phyloP scores from a whole-genome alignment of 2,329 filamentous ascomycete species.

The Fusarium bactridioides region DNA sequence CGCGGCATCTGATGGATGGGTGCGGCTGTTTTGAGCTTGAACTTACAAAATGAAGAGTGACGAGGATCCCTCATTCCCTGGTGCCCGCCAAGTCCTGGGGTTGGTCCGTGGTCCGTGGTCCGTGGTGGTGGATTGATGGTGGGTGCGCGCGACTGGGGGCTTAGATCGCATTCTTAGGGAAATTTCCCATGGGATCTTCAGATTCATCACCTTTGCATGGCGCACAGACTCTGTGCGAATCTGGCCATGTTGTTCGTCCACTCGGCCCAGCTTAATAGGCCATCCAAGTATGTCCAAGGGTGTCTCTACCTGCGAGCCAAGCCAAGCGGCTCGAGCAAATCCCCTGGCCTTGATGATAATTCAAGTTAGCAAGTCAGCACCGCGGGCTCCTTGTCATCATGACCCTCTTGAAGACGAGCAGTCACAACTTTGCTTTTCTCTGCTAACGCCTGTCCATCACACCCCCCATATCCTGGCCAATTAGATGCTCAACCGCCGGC shows the following conservation, averaged over 20 bases:
- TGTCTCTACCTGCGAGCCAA: constrained; percentile 12
- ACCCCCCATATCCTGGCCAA: constrained; percentile 11
- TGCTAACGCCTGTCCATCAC: constrained; percentile 12
- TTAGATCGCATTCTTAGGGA: constrained; percentile 31
- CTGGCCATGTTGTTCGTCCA: background rate
- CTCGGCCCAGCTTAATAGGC: background rate
- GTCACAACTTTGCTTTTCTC: constrained; percentile 39
- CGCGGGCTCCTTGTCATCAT: constrained; percentile 22
- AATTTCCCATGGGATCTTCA: constrained; percentile 35
- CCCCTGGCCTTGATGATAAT: constrained; percentile 11
- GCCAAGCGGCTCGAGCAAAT: constrained; percentile 11
- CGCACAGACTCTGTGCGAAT: constrained; percentile 23
- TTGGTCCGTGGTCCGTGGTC: constrained; percentile 15
- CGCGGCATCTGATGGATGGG: constrained; percentile 11
- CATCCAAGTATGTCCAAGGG: background rate
- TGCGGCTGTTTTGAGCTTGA: background rate
- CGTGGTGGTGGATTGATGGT: constrained; percentile 27
- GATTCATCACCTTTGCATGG: constrained; percentile 10
- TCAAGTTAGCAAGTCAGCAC: constrained; percentile 16
- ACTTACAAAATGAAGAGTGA: constrained; percentile 9
- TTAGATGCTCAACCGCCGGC: constrained; percentile 10
- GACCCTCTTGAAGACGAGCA: constrained; percentile 29
- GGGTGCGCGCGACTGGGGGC: constrained; percentile 19
- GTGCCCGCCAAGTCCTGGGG: constrained; percentile 30
- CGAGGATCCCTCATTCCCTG: constrained; percentile 35